These are phyloP conservation scores for Melanogaster broomeanus DNA, from an alignment of 768 basidiomycete genomes.

Conservation along the genomic window DNA sequence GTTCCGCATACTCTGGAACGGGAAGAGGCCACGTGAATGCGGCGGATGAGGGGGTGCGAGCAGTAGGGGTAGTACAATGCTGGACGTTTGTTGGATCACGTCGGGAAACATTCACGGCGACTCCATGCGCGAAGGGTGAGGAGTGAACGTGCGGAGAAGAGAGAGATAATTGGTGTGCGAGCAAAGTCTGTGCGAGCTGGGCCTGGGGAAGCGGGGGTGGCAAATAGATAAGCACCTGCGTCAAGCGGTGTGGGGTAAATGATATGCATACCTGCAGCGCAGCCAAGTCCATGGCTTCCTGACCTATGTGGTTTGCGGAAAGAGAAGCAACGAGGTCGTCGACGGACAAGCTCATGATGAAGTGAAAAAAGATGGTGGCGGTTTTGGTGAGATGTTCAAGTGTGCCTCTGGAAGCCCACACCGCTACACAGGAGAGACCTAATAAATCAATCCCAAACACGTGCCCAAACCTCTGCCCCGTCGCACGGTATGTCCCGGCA, in stretches of 20 bases:
- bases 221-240: conserved; percentile 15
- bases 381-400: background rate
- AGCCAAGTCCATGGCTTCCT: conserved; percentile 53
- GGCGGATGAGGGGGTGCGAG: conserved; percentile 35
- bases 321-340: conserved; percentile 54
- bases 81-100: conserved; percentile 38
- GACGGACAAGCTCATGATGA: conserved; percentile 46
- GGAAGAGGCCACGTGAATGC: conserved; percentile 32
- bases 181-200: conserved; percentile 47
- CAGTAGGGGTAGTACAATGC: conserved; percentile 43
- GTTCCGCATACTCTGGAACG: conserved; percentile 19
- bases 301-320: conserved; percentile 49
- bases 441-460: conserved; percentile 25
- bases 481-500: no score
- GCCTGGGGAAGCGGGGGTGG: conserved; percentile 29
- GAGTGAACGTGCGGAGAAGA: conserved; percentile 16
- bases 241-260: conserved; percentile 17
- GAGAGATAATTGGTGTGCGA: conserved; percentile 33
- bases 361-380: background rate
- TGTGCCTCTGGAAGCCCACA: background rate
- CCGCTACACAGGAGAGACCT: background rate
- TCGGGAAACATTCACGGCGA: conserved; percentile 21
- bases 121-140: conserved; percentile 18
- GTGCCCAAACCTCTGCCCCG: no score
- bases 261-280: conserved; percentile 42